These are phyloP conservation scores for Jimgerdemannia flammicorona DNA, from an alignment of 192 early-diverging fungal genomes.

Conservation along the genomic window DNA sequence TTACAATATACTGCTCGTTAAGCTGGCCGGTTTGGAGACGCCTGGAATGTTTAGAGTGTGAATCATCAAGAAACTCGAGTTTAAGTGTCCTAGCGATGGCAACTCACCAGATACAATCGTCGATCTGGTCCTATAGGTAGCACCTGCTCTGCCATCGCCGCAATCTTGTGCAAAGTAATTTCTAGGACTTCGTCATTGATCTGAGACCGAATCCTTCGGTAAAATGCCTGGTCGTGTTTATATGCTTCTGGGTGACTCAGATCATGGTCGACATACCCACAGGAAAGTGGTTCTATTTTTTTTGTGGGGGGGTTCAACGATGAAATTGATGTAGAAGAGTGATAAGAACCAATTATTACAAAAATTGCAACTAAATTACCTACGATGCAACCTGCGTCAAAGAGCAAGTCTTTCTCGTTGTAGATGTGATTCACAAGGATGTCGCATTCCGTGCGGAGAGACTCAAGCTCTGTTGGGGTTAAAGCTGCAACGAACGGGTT, in stretches of 20 bases:
- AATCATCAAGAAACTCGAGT: background rate
- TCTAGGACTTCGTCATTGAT: background rate
- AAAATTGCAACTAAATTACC: conserved; percentile 13
- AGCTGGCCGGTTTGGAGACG: conserved; percentile 5
- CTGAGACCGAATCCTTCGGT: conserved; percentile 1
- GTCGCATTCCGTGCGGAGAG: too few relatives aligned
- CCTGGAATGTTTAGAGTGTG: background rate
- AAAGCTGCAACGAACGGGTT: too few relatives aligned
- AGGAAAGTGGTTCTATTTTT: conserved; percentile 22
- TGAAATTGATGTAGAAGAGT: too few relatives aligned
- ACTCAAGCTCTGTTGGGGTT: too few relatives aligned
- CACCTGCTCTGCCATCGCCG: conserved; percentile 10
- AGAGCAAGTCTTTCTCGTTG: conserved; percentile 21
- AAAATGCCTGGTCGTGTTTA: conserved; percentile 14
- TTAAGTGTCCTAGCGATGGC: background rate
- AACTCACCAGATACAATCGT: conserved; percentile 15
- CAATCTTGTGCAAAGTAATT: conserved; percentile 6
- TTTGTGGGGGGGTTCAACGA: too few relatives aligned
- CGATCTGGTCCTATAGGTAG: background rate
- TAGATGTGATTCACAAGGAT: conserved; percentile 21
- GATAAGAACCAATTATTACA: background rate
- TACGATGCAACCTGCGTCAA: conserved; percentile 30
- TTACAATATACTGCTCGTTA: conserved; percentile 39
- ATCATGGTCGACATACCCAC: conserved; percentile 26
- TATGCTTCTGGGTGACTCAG: conserved; percentile 14